phyloP scores from a whole-genome alignment of 805 yeast genomes.

The Saccharomycopsis fibuligera region DNA sequence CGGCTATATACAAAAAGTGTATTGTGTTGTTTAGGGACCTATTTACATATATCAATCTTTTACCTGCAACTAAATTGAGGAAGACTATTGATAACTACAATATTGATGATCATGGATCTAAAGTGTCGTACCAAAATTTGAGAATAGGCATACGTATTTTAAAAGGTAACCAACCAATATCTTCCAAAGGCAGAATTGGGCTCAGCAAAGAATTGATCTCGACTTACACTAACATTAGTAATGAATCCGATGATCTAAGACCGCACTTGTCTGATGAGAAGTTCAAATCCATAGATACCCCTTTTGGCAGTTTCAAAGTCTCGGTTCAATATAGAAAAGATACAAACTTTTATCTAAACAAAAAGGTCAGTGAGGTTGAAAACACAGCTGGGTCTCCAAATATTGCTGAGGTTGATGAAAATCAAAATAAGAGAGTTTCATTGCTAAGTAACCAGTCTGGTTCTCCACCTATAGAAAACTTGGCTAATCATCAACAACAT shows the following conservation, averaged over 20 bases:
- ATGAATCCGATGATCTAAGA: constrained; percentile 30
- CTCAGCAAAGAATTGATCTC: constrained; percentile 59
- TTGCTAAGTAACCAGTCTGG: constrained; percentile 1
- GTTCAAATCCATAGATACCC: constrained; percentile 67
- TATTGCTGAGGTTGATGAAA: background rate
- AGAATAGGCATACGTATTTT: constrained; percentile 53
- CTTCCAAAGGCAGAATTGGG: constrained; percentile 80
- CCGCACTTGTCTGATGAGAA: constrained; percentile 56
- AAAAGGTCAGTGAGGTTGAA: constrained; percentile 36
- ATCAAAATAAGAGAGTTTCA: background rate
- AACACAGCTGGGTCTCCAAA: background rate
- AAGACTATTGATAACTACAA: background rate
- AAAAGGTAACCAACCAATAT: constrained; percentile 74
- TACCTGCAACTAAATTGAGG: constrained; percentile 52
- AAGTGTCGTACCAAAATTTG: constrained; percentile 28
- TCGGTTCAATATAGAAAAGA: constrained; percentile 77
- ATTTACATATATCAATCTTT: constrained; percentile 54
- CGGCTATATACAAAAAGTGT: constrained; percentile 66
- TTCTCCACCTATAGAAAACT: constrained; percentile 9
- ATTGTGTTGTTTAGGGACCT: constrained; percentile 69
- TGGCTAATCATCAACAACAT: too few relatives aligned
- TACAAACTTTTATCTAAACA: constrained; percentile 54
- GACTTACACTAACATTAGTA: constrained; percentile 29
- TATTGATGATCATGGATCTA: background rate
- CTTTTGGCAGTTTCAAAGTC: constrained; percentile 64